A percentile compares a stretch with the other conserved stretches of the same genome.
Conservation (phyloP, 495 filamentous ascomycete genomes). For the Staphylotrichum tortipilum region DNA sequence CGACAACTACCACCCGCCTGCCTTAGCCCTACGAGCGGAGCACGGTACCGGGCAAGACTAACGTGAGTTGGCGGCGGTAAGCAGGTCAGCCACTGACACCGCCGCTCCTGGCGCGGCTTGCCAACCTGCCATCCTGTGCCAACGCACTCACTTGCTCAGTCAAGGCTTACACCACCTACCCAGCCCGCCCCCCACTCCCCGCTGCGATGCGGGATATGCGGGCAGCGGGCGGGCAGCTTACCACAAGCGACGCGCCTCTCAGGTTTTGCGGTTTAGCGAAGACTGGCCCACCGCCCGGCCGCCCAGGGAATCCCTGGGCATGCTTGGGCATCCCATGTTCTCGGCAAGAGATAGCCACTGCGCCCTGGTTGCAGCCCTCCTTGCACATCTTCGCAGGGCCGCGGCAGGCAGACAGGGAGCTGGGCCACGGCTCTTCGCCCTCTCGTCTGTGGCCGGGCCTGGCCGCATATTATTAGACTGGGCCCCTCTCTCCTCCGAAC, state of each 20-base stretch:
- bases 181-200: too few species aligned
- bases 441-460: neutral
- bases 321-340: too few species aligned
- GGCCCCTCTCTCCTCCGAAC: neutral
- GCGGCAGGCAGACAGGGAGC: neutral
- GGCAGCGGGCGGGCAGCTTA: conserved; percentile 3
- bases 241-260: conserved; percentile 10
- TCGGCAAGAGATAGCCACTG: neutral
- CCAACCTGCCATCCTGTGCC: conserved; percentile 4
- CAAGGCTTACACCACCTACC: neutral
- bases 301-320: conserved; percentile 6
- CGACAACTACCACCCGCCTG: too few species aligned
- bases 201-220: conserved; percentile 5
- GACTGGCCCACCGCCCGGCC: neutral
- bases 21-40: too few species aligned
- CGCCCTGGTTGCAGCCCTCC: neutral
- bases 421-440: conserved; percentile 1
- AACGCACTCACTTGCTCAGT: too few species aligned
- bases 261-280: conserved; percentile 12
- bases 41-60: neutral
- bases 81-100: neutral
- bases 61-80: neutral
- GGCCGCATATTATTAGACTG: neutral
- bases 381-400: too few species aligned
- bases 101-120: neutral